Evolutionary conservation across 108 stramenopile species (phyloP).

Genomic region (Nitzschia palea): DNA sequence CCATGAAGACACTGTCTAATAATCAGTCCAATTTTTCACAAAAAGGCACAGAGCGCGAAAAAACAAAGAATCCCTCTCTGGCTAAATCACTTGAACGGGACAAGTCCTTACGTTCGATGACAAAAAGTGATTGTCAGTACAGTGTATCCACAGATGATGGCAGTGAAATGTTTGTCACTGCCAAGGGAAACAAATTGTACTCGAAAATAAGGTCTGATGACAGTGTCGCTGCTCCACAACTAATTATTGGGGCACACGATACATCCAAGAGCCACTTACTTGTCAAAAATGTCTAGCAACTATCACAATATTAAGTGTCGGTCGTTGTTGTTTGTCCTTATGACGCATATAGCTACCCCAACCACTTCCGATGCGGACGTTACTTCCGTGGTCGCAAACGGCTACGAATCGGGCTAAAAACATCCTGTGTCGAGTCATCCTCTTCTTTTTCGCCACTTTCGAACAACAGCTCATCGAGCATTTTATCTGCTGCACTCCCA

Average conservation of each 20-base stretch:
- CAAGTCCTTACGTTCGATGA: not conserved
- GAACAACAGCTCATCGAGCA: too few species aligned
- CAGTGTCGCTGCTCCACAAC: conserved; percentile 11
- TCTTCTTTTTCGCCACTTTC: too few species aligned
- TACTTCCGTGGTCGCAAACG: too few species aligned
- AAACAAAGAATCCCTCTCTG: not conserved
- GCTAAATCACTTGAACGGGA: conserved; percentile 1
- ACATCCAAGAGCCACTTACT: not conserved
- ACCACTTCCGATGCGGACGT: too few species aligned
- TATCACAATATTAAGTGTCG: not conserved
- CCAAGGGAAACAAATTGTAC: conserved; percentile 5
- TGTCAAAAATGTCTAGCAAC: conserved; percentile 11
- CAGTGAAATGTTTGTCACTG: conserved; percentile 17
- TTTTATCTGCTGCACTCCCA: too few species aligned
- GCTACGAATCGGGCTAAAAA: too few species aligned
- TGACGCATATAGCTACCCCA: too few species aligned
- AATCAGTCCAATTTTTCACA: not conserved
- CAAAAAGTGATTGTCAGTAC: conserved; percentile 7
- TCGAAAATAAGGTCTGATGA: conserved; percentile 9
- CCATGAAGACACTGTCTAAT: not conserved
- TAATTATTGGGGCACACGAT: conserved; percentile 4
- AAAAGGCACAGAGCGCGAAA: not conserved
- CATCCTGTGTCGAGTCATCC: too few species aligned
- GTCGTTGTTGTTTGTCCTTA: not conserved
- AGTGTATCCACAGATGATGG: conserved; percentile 1